phyloP scores from a whole-genome alignment of 2,329 filamentous ascomycete genomes.

The Pseudogymnoascus sp. region DNA sequence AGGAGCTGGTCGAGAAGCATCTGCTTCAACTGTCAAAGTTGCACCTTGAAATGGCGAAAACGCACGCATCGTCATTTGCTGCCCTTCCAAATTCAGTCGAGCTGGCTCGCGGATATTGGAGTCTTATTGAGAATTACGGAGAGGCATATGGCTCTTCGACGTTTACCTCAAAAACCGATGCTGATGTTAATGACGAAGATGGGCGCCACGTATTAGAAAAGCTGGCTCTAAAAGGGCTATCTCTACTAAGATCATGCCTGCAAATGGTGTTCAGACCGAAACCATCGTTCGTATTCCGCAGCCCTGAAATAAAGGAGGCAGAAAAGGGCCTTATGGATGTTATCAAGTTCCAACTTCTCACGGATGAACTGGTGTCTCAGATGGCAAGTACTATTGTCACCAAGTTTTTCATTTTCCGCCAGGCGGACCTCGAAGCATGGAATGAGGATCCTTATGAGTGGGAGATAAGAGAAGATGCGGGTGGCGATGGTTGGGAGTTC shows the following conservation, averaged over 20 bases:
- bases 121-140: slow-evolving; percentile 66
- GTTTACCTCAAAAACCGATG: slow-evolving; percentile 35
- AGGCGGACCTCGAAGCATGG: slow-evolving; percentile 82
- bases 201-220: slow-evolving; percentile 61
- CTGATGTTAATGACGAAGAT: slow-evolving; percentile 39
- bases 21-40: slow-evolving; percentile 85
- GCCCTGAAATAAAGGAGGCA: slow-evolving; percentile 66
- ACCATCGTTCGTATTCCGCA: slow-evolving; percentile 77
- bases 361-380: slow-evolving; percentile 65
- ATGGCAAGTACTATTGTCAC: slow-evolving; percentile 81
- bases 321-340: slow-evolving; percentile 59
- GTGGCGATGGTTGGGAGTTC: slow-evolving; percentile 83
- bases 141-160: slow-evolving; percentile 53
- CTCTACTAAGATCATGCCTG: slow-evolving; percentile 73
- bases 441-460: slow-evolving; percentile 91
- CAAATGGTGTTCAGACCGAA: slow-evolving; percentile 75
- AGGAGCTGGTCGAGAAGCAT: slow-evolving; percentile 69
- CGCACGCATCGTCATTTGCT: slow-evolving; percentile 75
- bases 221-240: slow-evolving; percentile 72
- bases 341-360: slow-evolving; percentile 68
- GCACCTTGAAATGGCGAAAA: slow-evolving; percentile 75
- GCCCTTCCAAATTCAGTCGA: slow-evolving; percentile 71
- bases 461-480: slow-evolving; percentile 82
- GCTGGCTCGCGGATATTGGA: slow-evolving; percentile 79
- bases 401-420: slow-evolving; percentile 79